Conservation (phyloP, 169 alveolate genomes). For the Theileria orientalis region DNA sequence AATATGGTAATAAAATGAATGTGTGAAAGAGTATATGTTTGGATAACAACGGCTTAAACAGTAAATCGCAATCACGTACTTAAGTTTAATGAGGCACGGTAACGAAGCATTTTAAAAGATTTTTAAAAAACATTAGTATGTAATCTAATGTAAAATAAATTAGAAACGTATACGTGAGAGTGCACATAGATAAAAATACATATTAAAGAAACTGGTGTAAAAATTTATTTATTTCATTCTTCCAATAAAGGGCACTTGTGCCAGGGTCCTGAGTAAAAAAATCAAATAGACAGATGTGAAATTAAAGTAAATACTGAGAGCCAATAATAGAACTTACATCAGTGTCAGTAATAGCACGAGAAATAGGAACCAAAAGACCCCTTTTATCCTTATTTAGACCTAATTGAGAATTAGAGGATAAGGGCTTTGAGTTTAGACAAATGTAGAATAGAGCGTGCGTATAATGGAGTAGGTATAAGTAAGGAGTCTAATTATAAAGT, state of each 20-base stretch:
- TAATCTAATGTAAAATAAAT: no score
- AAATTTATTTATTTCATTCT: conserved; percentile 28
- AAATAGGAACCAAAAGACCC: conserved; percentile 56
- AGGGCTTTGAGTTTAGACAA: no score
- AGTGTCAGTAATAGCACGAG: conserved; percentile 52
- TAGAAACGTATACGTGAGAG: no score
- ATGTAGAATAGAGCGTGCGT: no score
- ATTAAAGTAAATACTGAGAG: background rate
- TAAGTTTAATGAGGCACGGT: no score
- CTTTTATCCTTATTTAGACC: conserved; percentile 37
- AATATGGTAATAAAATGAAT: background rate
- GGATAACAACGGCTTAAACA: no score
- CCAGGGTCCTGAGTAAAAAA: conserved; percentile 37
- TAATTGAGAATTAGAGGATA: background rate
- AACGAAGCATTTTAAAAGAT: no score
- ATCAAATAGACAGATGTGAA: background rate
- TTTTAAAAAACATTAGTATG: no score
- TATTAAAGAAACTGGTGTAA: background rate
- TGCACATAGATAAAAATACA: no score
- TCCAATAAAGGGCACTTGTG: conserved; percentile 51
- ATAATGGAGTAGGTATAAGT: no score
- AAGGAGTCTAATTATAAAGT: no score
- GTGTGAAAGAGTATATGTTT: background rate
- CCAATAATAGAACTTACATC: conserved; percentile 12
- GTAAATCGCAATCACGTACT: no score